Percentiles rank a stretch among this genome's conserved stretches.
phyloP scores from a whole-genome alignment of 495 filamentous ascomycete genomes.

The Penicillium daleae region DNA sequence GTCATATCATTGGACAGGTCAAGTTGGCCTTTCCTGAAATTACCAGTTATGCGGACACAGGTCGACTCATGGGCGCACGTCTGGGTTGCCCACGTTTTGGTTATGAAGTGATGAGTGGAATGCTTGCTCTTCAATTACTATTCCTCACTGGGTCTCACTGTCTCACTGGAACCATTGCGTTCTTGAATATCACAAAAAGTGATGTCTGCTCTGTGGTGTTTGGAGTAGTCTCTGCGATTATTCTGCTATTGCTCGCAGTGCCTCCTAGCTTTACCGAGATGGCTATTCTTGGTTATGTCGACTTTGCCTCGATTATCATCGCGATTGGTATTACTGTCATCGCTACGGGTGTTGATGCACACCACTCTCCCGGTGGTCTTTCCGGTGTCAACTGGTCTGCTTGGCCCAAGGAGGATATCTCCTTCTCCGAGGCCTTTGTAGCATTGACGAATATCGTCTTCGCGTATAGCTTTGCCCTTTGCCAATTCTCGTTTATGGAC shows the following conservation, averaged over 20 bases:
- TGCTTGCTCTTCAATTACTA: not conserved
- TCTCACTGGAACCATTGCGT: not conserved
- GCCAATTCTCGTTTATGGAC: slow-evolving; percentile 1
- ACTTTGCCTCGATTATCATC: not conserved
- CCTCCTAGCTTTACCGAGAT: not conserved
- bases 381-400: not conserved
- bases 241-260: not conserved
- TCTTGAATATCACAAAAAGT: not conserved
- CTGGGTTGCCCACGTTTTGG: not conserved
- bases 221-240: slow-evolving; percentile 2
- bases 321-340: not conserved
- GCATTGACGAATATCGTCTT: not conserved
- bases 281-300: not conserved
- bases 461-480: slow-evolving; percentile 1
- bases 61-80: not conserved
- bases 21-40: not conserved
- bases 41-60: not conserved
- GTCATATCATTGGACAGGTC: not conserved
- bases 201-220: slow-evolving; percentile 1
- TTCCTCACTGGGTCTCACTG: not conserved
- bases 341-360: not conserved
- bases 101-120: not conserved
- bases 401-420: not conserved
- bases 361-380: not conserved
- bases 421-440: not conserved